Percentiles rank a stretch among this genome's conserved stretches.
Conservation (phyloP, 2,329 filamentous ascomycete species). For the Fusarium temperatum region DNA sequence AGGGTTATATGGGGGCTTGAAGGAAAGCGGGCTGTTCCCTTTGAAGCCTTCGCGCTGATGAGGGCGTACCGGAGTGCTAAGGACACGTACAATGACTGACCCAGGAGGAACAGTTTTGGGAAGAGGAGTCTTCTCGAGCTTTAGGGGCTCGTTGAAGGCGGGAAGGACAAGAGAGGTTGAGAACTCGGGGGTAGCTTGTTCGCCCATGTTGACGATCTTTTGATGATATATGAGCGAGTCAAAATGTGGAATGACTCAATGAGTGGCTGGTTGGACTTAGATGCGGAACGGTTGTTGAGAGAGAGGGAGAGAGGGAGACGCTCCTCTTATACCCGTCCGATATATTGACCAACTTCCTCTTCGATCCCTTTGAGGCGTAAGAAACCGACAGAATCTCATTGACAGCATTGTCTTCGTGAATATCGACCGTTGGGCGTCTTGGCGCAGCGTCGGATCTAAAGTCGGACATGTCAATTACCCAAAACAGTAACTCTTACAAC, state of each 20-base stretch:
- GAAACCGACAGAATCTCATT: background rate
- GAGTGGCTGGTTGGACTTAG: too few relatives aligned
- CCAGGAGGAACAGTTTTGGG: background rate
- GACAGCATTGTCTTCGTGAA: accelerated
- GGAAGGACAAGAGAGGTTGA: slow-evolving; percentile 14
- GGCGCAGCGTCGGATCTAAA: background rate
- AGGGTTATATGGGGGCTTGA: background rate
- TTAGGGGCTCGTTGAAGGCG: slow-evolving; percentile 16
- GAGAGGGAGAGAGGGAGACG: too few relatives aligned
- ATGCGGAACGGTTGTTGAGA: background rate
- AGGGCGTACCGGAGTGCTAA: slow-evolving; percentile 20
- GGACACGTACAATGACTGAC: slow-evolving; percentile 20
- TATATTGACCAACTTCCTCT: background rate
- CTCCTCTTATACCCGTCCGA: background rate
- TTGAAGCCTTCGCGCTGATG: slow-evolving; percentile 19
- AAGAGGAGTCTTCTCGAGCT: background rate
- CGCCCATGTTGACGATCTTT: background rate
- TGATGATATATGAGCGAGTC: background rate
- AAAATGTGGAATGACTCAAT: background rate
- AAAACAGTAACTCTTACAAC: slow-evolving; percentile 14
- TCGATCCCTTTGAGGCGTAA: accelerated
- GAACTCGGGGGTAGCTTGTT: background rate
- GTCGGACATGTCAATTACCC: slow-evolving; percentile 12
- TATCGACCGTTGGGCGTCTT: too few relatives aligned
- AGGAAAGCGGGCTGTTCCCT: slow-evolving; percentile 11